Percentiles rank a stretch among this genome's conserved stretches.
phyloP scores from a whole-genome alignment of 352 stramenopile species.

The Pythium scleroteichum region DNA sequence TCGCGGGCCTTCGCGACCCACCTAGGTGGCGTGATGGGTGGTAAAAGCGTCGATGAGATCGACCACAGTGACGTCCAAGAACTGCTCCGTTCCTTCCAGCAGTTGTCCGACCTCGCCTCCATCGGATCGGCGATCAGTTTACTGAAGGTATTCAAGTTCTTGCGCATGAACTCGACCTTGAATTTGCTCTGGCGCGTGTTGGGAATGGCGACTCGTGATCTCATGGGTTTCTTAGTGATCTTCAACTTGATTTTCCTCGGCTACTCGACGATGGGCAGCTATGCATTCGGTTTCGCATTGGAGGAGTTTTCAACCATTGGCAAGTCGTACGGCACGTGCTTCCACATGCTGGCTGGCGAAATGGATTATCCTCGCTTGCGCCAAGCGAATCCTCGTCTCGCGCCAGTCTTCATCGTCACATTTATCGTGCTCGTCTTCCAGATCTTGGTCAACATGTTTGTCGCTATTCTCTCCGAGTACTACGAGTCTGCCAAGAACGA shows the following conservation, averaged over 20 bases:
- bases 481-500: constrained; percentile 86
- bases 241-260: constrained; percentile 88
- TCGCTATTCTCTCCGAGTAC: constrained; percentile 88
- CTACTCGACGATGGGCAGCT: constrained; percentile 85
- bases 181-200: constrained; percentile 86
- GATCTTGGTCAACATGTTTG: constrained; percentile 90
- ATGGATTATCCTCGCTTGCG: constrained; percentile 78
- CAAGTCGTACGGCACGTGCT: constrained; percentile 82
- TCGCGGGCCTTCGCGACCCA: constrained; percentile 54
- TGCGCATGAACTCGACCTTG: constrained; percentile 89
- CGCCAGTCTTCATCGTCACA: constrained; percentile 80
- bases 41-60: constrained; percentile 43
- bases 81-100: constrained; percentile 69
- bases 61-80: constrained; percentile 65
- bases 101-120: constrained; percentile 74
- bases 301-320: constrained; percentile 85
- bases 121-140: constrained; percentile 77
- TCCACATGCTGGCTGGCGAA: constrained; percentile 86
- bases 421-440: constrained; percentile 88
- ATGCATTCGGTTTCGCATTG: constrained; percentile 80
- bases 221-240: constrained; percentile 89
- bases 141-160: constrained; percentile 89
- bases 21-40: constrained; percentile 38
- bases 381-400: constrained; percentile 79
- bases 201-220: constrained; percentile 79